Evolutionary conservation across 768 basidiomycete genomes (phyloP).

Genomic region (Termitomyces sp.): DNA sequence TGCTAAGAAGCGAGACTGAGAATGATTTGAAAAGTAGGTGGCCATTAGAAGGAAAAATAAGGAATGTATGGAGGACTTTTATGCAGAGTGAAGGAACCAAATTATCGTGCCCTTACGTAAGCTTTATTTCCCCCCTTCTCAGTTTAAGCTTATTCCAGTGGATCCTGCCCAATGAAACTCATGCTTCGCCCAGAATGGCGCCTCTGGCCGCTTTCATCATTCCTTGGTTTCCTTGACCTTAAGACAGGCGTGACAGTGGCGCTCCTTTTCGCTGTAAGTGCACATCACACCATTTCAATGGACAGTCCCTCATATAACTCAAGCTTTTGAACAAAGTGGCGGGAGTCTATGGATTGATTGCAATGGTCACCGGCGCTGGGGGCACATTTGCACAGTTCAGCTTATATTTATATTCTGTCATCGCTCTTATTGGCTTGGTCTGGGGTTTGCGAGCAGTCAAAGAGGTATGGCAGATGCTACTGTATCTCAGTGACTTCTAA

Average conservation of each 20-base stretch:
- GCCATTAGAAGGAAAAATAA: constrained; percentile 41
- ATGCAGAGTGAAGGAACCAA: constrained; percentile 1
- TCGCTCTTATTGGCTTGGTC: constrained; percentile 69
- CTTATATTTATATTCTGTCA: constrained; percentile 88
- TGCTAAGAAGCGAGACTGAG: constrained; percentile 64
- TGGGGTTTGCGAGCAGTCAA: constrained; percentile 90
- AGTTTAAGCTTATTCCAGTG: not conserved
- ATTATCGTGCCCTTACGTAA: constrained; percentile 13
- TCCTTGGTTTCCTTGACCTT: constrained; percentile 84
- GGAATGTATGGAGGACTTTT: constrained; percentile 1
- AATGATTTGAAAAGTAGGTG: constrained; percentile 82
- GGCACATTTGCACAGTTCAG: constrained; percentile 90
- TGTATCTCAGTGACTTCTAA: constrained; percentile 11
- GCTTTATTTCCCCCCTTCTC: not conserved
- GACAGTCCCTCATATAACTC: constrained; percentile 3
- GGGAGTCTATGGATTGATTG: constrained; percentile 93
- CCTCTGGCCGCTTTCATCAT: constrained; percentile 76
- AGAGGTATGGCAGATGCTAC: constrained; percentile 50
- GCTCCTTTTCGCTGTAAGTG: constrained; percentile 81
- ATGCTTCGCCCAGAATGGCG: constrained; percentile 80
- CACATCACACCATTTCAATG: not conserved
- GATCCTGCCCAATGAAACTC: constrained; percentile 53
- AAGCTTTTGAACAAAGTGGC: constrained; percentile 96
- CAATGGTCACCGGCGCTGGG: constrained; percentile 84
- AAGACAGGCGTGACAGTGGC: constrained; percentile 90